These are phyloP conservation scores for Epichloe baconii DNA, from an alignment of 2,329 filamentous ascomycete species.

Conservation along the genomic window DNA sequence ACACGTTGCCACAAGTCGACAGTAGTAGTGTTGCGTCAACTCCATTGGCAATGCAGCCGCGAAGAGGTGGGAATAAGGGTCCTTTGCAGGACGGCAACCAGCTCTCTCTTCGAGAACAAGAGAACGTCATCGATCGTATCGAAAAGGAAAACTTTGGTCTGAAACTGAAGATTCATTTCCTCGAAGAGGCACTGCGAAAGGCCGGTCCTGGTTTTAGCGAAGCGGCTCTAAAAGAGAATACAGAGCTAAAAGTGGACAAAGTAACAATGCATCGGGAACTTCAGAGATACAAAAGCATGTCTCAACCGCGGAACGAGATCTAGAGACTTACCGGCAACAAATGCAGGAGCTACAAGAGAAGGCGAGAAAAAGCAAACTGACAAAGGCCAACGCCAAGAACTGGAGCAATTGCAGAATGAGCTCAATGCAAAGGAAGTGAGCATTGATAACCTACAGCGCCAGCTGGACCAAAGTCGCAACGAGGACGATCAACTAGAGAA, in stretches of 20 bases:
- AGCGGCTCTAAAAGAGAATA: conserved; percentile 82
- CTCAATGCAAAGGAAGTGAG: conserved; percentile 47
- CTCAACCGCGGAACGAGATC: conserved; percentile 67
- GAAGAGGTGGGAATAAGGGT: conserved; percentile 48
- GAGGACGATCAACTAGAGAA: conserved; percentile 49
- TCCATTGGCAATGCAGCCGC: conserved; percentile 58
- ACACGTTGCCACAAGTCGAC: conserved; percentile 61
- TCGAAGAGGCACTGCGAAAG: conserved; percentile 82
- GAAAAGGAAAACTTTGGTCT: conserved; percentile 98
- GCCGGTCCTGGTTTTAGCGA: conserved; percentile 83
- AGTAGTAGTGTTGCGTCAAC: conserved; percentile 76
- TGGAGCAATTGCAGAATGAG: conserved; percentile 42
- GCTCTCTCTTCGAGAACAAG: conserved; percentile 84
- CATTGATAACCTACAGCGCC: conserved; percentile 45
- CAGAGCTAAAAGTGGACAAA: conserved; percentile 86
- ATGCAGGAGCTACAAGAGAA: conserved; percentile 73
- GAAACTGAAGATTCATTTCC: conserved; percentile 92
- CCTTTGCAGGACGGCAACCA: conserved; percentile 78
- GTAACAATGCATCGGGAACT: conserved; percentile 83
- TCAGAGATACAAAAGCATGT: conserved; percentile 77
- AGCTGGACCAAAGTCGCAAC: conserved; percentile 43
- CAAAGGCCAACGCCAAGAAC: conserved; percentile 50
- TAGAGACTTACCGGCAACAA: conserved; percentile 73
- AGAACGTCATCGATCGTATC: conserved; percentile 88
- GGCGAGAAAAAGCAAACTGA: conserved; percentile 62